Evolutionary conservation across 1,139 yeast species (phyloP), one percentile per base, ranked within the genome.

Genomic region (Taphrina flavorubra): DNA sequence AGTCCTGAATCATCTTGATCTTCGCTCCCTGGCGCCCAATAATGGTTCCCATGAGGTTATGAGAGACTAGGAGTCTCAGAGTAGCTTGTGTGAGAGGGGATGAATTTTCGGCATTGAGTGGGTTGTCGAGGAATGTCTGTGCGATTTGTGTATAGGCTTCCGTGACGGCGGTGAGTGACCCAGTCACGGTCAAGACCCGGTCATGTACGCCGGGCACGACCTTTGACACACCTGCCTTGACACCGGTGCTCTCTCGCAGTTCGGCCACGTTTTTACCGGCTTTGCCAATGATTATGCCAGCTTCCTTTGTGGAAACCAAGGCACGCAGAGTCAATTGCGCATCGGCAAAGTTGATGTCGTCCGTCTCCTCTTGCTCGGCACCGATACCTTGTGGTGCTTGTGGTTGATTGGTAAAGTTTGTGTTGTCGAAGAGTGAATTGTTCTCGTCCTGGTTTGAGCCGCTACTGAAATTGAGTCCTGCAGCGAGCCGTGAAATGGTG

Each of bases 231-330:
- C 96, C 97, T 5, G 97, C 97, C 77, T 89, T 90, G 71, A 94
- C 92, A 70, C 85, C 85, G 55, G 95, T 90, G 72, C 84, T 85
- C 62, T 86, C 92, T 73, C 97, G 83, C 67, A 92, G 86, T 46
- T 86, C 84, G 70, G 92, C 90, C 71, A 92, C 92, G 68, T 89
- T 90, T 70, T 84, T 83, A 57, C 97, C 97, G 73, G 86, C 88
- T 75, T 89, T 90, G 60, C 97, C 97, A 75, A 92, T 92, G 72
- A 92, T 86, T 72, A 92, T 89, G 20, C 97, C 97, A 14, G 97
- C 92, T 78, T 92, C 97, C 76, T 89, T 89, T 69, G 95, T 86
- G 13, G 95, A 86, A 31, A 92, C 90, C 57, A 92, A 81, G 1
- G 92, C 85, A 73, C 97, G 83, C 44, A 79, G 71, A 11, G 81